A percentile compares a stretch with the other conserved stretches of the same genome.
phyloP scores from a whole-genome alignment of 371 early-diverging fungal genomes.

The Actinomortierella wolfii region DNA sequence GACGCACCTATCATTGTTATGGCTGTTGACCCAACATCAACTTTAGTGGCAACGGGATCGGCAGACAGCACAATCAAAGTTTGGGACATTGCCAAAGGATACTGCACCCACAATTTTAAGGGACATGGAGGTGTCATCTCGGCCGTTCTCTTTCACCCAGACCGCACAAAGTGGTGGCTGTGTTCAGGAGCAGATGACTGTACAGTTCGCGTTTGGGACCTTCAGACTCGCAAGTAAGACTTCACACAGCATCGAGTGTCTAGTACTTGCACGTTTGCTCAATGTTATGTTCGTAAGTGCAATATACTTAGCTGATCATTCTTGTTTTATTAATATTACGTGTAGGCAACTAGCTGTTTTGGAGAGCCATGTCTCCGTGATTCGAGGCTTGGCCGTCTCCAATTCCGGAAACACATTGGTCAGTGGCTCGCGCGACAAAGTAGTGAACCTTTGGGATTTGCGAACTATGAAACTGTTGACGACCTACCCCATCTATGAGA shows the following conservation, averaged over 20 bases:
- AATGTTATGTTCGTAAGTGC: not conserved
- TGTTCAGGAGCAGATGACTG: slow-evolving; percentile 92
- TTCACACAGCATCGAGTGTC: not conserved
- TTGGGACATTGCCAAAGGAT: slow-evolving; percentile 95
- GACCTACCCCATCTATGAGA: slow-evolving; percentile 90
- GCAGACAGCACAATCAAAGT: slow-evolving; percentile 94
- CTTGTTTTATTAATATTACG: not conserved
- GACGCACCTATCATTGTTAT: slow-evolving; percentile 93
- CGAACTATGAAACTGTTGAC: slow-evolving; percentile 65
- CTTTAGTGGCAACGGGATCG: slow-evolving; percentile 94
- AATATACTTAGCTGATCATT: not conserved
- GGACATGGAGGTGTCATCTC: slow-evolving; percentile 93
- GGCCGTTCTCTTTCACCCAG: slow-evolving; percentile 82
- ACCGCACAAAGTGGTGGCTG: slow-evolving; percentile 61
- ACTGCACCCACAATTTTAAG: slow-evolving; percentile 92
- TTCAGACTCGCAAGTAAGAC: slow-evolving; percentile 67
- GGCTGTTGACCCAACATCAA: slow-evolving; percentile 87
- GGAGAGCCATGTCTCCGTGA: slow-evolving; percentile 88
- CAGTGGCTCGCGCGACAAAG: slow-evolving; percentile 93
- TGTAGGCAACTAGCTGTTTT: slow-evolving; percentile 73
- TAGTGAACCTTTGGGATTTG: slow-evolving; percentile 92
- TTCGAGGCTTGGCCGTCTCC: slow-evolving; percentile 87
- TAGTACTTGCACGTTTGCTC: slow-evolving; percentile 1
- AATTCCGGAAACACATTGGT: slow-evolving; percentile 77
- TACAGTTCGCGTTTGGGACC: slow-evolving; percentile 89